Evolutionary conservation across 345 rosid species (phyloP).

Genomic region (Noccaea bulbosa): DNA sequence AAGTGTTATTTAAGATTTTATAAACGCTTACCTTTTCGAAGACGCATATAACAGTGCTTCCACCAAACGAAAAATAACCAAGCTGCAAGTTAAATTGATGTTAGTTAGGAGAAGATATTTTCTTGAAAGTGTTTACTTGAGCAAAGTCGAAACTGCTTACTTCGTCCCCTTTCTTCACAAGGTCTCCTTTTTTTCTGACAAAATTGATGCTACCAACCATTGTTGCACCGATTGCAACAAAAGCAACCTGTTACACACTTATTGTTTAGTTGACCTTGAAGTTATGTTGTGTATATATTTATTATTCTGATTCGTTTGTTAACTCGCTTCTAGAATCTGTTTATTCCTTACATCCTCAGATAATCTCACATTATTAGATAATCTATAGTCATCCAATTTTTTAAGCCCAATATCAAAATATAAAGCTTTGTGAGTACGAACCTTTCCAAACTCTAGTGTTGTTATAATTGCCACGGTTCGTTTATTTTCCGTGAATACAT

Average conservation of each 20-base stretch:
- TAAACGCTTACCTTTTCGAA: slow-evolving; percentile 72
- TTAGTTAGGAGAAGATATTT: not conserved
- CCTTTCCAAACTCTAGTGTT: slow-evolving; percentile 85
- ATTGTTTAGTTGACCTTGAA: slow-evolving; percentile 10
- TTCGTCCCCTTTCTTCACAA: slow-evolving; percentile 79
- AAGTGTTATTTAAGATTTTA: not conserved
- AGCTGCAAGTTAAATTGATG: slow-evolving; percentile 52
- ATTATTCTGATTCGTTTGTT: slow-evolving; percentile 4
- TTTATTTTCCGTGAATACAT: slow-evolving; percentile 92
- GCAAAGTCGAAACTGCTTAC: slow-evolving; percentile 43
- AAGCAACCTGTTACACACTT: slow-evolving; percentile 67
- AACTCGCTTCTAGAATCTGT: not conserved
- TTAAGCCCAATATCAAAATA: slow-evolving; percentile 15
- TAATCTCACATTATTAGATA: slow-evolving; percentile 4
- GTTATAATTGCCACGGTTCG: slow-evolving; percentile 72
- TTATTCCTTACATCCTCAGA: not conserved
- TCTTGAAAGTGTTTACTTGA: slow-evolving; percentile 15
- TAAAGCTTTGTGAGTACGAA: slow-evolving; percentile 33
- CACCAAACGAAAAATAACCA: slow-evolving; percentile 93
- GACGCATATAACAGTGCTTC: slow-evolving; percentile 89
- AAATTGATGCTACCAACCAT: slow-evolving; percentile 94
- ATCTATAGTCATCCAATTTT: slow-evolving; percentile 1
- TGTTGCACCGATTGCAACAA: slow-evolving; percentile 94
- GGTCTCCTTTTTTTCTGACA: slow-evolving; percentile 61
- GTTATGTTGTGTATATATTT: not conserved